A percentile compares a stretch with the other conserved stretches of the same genome.
phyloP scores from a whole-genome alignment of 192 early-diverging fungal species.

The Rhizophagus clarus region DNA sequence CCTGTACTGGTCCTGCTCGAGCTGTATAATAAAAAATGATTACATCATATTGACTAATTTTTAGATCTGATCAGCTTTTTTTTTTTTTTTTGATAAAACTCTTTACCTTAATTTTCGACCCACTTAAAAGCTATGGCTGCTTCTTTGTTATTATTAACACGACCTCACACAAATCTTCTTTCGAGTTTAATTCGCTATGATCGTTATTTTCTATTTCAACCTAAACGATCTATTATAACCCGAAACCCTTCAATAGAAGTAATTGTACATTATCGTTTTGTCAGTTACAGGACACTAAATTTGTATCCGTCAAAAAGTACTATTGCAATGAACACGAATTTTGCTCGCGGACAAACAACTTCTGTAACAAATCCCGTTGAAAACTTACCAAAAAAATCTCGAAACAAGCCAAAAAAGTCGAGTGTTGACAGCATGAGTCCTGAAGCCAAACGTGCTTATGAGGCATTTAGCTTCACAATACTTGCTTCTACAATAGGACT shows the following conservation, averaged over 20 bases:
- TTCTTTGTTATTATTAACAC: background rate
- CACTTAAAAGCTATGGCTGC: background rate
- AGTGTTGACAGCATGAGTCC: constrained; percentile 1
- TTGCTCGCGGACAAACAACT: background rate
- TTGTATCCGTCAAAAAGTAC: background rate
- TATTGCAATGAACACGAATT: background rate
- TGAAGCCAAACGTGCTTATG: background rate
- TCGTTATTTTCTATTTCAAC: background rate
- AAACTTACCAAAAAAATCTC: background rate
- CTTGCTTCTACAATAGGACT: no score
- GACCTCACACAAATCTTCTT: background rate
- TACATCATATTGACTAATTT: no score
- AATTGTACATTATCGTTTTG: background rate
- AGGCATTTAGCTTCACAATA: background rate
- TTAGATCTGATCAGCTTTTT: no score
- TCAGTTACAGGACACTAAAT: background rate
- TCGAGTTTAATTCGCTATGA: background rate
- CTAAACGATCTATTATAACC: background rate
- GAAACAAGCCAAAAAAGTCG: background rate
- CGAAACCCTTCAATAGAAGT: background rate
- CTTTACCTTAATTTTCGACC: background rate
- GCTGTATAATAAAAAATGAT: no score
- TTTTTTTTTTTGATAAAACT: background rate
- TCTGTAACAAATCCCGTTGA: background rate
- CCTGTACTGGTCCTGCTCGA: no score